Conservation (phyloP, 2,329 filamentous ascomycete species). For the Beauveria asiatica region DNA sequence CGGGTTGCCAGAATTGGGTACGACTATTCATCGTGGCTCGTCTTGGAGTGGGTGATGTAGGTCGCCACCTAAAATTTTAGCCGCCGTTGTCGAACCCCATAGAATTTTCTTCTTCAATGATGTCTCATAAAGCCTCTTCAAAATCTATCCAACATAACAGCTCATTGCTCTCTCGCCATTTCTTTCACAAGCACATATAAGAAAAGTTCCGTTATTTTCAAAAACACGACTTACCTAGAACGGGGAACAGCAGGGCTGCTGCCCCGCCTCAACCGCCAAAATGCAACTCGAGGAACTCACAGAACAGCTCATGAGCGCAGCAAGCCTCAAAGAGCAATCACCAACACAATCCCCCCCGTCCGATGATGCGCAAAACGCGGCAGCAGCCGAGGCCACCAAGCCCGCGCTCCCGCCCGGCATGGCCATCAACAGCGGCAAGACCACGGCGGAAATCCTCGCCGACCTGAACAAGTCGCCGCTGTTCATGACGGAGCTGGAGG, state of each 20-base stretch:
- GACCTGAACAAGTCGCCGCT: conserved; percentile 61
- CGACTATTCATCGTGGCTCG: not conserved
- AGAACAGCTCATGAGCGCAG: conserved; percentile 25
- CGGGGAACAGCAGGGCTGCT: not conserved
- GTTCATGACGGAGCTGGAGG: conserved; percentile 89
- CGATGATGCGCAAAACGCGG: not conserved
- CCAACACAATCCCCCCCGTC: conserved; percentile 6
- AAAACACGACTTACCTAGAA: not conserved
- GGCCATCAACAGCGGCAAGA: conserved; percentile 33
- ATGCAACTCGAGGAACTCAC: conserved; percentile 37
- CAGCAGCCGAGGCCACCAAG: conserved; percentile 17
- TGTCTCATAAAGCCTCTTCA: not conserved
- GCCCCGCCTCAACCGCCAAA: not conserved
- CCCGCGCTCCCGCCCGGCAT: conserved; percentile 40
- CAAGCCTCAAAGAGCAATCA: conserved; percentile 1
- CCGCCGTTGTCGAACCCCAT: conserved; percentile 3
- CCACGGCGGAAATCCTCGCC: conserved; percentile 46
- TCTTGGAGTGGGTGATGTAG: not conserved
- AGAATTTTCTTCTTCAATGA: conserved; percentile 5
- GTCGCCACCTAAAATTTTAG: conserved; percentile 7
- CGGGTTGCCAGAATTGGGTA: not conserved
- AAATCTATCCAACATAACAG: not conserved
- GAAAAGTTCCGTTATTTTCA: not conserved
- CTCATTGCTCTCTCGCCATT: not conserved
- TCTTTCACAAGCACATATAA: not conserved